phyloP scores from a whole-genome alignment of 306 rosid genomes.

The Vigna radiata region DNA sequence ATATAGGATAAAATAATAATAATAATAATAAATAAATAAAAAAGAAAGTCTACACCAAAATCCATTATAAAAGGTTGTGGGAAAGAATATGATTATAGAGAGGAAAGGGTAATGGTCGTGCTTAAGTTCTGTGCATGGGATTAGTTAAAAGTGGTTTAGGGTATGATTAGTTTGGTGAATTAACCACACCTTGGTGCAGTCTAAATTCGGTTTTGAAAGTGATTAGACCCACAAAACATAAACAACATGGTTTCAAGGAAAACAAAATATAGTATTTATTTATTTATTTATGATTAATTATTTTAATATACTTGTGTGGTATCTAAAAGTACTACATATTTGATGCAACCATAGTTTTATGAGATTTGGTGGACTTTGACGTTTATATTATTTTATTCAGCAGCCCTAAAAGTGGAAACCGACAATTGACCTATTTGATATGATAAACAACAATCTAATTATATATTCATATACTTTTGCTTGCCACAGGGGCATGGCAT shows the following conservation, averaged over 20 bases:
- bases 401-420: conserved; percentile 51
- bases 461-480: background rate
- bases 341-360: conserved; percentile 42
- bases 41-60: too few relatives aligned
- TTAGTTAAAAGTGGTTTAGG: conserved; percentile 36
- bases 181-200: conserved; percentile 24
- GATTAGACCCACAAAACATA: conserved; percentile 24
- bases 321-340: conserved; percentile 30
- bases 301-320: conserved; percentile 3
- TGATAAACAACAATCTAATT: background rate
- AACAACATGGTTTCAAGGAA: conserved; percentile 22
- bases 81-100: conserved; percentile 50
- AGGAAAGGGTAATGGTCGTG: conserved; percentile 33
- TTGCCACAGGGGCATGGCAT: conserved; percentile 1
- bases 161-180: conserved; percentile 24
- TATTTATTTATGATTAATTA: conserved; percentile 7
- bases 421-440: conserved; percentile 42
- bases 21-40: too few relatives aligned
- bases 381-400: conserved; percentile 44
- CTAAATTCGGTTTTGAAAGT: conserved; percentile 43
- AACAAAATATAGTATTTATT: conserved; percentile 40
- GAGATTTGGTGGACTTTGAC: conserved; percentile 52
- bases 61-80: conserved; percentile 40
- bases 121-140: conserved; percentile 25
- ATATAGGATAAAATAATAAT: background rate